Evolutionary conservation across 495 filamentous ascomycete genomes (phyloP), one percentile per base, ranked within the genome.

Genomic region (Penicillium fimorum): DNA sequence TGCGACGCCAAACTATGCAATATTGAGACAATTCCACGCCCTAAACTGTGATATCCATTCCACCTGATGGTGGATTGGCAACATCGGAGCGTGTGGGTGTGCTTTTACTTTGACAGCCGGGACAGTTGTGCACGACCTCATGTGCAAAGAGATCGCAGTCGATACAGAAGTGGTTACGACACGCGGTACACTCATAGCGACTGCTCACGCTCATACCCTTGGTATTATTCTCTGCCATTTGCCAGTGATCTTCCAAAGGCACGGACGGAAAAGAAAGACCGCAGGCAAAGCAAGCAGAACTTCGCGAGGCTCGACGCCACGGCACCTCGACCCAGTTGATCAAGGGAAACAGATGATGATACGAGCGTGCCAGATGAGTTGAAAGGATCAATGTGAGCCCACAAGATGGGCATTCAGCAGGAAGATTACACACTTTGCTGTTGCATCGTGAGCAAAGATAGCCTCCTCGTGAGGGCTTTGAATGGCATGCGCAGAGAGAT

Each of bases 141-240:
- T 98, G 94, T 22, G 88, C 87, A 73, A 90, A 97, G 5, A 97
- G 82, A 72, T 97, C 95, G 66, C 95, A 98, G 68, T 97, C 95
- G 61, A 97, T 92, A 79, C 94, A 98, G 65, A 97, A 98, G 69
- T 96, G 91, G 47, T 89, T 87, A 6, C 79, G 69, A 69, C 94
- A 98, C 33, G 82, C 86, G 57, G 85, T 83, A 70, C 94, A 98
- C 56, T 87, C 87, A 67, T 98, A 98, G 53, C 94, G 79, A 48
- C 86, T 86, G 66, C 89, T 95, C 72, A 92, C 86, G 63, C 91
- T 95, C 44, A 89, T 89, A 5, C 87, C 89, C 62, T 81, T 78
- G 13, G 68, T 51, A 6, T 73, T 70, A 20, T 38, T 70, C 47
- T 77, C 73, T 8, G 66, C 48, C 20, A 44, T 37, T 27, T 66